Conservation (phyloP, 208 protist genomes). For the Histomonas meleagridis region DNA sequence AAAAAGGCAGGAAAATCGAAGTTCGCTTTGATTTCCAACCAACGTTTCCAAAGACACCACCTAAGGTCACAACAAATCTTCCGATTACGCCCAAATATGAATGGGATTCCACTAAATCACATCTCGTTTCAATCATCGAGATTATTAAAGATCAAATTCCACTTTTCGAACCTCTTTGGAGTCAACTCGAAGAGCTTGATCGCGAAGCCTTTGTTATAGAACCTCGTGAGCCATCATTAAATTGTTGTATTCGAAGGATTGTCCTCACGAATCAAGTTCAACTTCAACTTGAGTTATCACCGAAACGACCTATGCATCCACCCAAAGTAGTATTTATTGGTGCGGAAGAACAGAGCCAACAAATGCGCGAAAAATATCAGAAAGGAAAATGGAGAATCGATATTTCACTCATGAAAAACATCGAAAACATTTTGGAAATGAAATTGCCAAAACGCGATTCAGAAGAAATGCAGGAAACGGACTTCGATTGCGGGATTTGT, state of each 20-base stretch:
- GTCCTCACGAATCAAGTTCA: not conserved
- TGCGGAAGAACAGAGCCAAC: not conserved
- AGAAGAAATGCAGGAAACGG: not conserved
- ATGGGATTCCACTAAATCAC: not conserved
- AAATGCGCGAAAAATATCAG: not conserved
- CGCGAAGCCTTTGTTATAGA: not conserved
- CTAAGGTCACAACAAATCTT: not conserved
- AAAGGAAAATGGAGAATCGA: not conserved
- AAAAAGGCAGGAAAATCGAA: not conserved
- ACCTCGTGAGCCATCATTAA: not conserved
- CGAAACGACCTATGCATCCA: not conserved
- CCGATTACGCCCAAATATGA: not conserved
- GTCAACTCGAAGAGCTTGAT: not conserved
- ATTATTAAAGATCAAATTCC: not conserved
- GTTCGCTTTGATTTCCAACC: not conserved
- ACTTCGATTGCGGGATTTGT: not conserved
- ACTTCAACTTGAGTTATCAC: not conserved
- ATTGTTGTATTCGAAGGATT: slow-evolving; percentile 12
- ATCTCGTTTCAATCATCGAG: not conserved
- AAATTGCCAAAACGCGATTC: not conserved
- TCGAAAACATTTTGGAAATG: not conserved
- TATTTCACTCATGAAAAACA: not conserved
- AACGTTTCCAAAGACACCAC: not conserved
- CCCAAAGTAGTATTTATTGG: not conserved
- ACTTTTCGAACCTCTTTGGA: not conserved